Conservation (phyloP, 2,329 filamentous ascomycete genomes). For the Geoglossum cookeanum region DNA sequence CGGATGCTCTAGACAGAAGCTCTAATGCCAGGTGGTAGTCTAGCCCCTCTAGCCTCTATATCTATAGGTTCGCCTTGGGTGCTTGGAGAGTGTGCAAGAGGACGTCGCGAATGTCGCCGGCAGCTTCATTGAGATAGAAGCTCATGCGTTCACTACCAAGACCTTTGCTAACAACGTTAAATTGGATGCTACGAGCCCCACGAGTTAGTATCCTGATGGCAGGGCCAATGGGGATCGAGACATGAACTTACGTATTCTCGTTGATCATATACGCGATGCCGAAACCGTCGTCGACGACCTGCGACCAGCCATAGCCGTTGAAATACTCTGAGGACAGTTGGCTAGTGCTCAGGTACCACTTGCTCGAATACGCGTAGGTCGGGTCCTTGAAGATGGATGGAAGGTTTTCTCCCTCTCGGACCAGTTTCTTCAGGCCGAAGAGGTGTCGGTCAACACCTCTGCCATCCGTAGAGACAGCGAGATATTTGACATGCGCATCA, state of each 20-base stretch:
- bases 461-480: slow-evolving; percentile 70
- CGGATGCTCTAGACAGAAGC: background rate
- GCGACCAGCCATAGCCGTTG: slow-evolving; percentile 97
- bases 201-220: background rate
- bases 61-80: slow-evolving; percentile 73
- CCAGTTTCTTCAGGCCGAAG: slow-evolving; percentile 87
- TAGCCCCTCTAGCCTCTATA: background rate
- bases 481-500: slow-evolving; percentile 74
- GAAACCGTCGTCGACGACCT: slow-evolving; percentile 90
- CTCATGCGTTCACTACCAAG: slow-evolving; percentile 85
- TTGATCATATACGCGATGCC: slow-evolving; percentile 99
- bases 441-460: slow-evolving; percentile 90
- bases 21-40: background rate
- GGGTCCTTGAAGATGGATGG: slow-evolving; percentile 77
- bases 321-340: slow-evolving; percentile 95
- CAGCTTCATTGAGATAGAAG: slow-evolving; percentile 88
- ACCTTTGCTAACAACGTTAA: slow-evolving; percentile 92
- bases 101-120: slow-evolving; percentile 71
- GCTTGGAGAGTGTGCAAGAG: slow-evolving; percentile 61
- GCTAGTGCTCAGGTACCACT: slow-evolving; percentile 76
- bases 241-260: slow-evolving; percentile 56
- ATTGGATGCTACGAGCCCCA: slow-evolving; percentile 54
- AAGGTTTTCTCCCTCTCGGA: slow-evolving; percentile 61
- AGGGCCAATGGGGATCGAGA: background rate
- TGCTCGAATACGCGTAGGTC: slow-evolving; percentile 62